These are phyloP conservation scores for Podospora anserina DNA, from an alignment of 495 filamentous ascomycete genomes.

Conservation along the genomic window DNA sequence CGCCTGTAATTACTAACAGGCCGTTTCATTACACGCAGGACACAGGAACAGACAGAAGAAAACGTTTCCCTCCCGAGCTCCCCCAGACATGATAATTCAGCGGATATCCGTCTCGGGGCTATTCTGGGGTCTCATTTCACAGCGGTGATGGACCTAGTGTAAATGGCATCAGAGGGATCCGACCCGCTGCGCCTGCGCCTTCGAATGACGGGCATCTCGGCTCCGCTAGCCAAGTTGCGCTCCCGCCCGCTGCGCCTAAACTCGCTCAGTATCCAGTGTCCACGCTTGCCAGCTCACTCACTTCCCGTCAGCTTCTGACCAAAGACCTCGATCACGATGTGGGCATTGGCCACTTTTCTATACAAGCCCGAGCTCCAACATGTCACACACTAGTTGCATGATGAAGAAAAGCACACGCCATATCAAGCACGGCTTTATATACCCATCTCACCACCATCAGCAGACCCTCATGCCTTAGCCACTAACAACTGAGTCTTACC, in stretches of 20 bases:
- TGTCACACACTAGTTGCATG: background rate
- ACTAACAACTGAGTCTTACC: background rate
- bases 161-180: constrained; percentile 12
- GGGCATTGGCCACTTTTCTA: background rate
- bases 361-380: background rate
- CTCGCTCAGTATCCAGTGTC: background rate
- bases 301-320: constrained; percentile 2
- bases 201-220: constrained; percentile 20
- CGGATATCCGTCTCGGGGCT: constrained; percentile 10
- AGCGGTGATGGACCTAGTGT: background rate
- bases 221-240: constrained; percentile 7
- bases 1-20: background rate
- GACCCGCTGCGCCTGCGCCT: constrained; percentile 15
- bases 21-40: background rate
- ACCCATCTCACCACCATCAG: background rate
- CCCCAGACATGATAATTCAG: background rate
- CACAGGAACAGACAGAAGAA: background rate
- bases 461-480: background rate
- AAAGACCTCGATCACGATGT: background rate
- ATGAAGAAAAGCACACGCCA: background rate
- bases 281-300: constrained; percentile 3
- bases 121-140: constrained; percentile 7
- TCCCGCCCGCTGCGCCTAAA: background rate
- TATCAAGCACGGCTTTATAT: background rate
- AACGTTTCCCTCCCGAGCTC: background rate